phyloP scores from a whole-genome alignment of 2,329 filamentous ascomycete species.

The Arthrobotrys sphaeroides region DNA sequence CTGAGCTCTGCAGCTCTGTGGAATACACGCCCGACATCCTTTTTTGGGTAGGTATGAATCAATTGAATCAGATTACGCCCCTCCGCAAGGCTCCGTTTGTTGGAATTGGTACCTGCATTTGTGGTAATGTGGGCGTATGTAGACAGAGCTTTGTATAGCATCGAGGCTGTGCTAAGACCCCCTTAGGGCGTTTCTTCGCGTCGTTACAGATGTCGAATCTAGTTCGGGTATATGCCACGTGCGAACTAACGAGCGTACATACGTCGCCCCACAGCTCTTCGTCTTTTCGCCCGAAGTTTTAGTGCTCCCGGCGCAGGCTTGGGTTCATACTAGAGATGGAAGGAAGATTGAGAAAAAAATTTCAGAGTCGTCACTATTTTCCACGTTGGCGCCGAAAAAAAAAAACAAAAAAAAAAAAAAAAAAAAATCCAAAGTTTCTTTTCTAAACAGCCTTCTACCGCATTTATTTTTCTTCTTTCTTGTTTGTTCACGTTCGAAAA shows the following conservation, averaged over 20 bases:
- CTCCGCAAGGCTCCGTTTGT: background rate
- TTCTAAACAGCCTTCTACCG: background rate
- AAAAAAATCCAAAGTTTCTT: background rate
- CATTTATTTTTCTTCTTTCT: background rate
- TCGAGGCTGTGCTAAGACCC: constrained; percentile 28
- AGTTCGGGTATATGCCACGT: constrained; percentile 12
- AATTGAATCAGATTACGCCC: constrained; percentile 23
- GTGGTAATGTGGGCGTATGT: too few relatives aligned
- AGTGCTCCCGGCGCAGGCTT: background rate
- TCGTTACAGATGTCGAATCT: background rate
- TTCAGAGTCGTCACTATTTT: too few relatives aligned
- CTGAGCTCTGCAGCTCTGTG: too few relatives aligned
- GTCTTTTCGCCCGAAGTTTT: background rate
- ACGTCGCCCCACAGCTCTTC: background rate
- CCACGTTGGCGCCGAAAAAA: background rate
- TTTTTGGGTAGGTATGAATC: background rate
- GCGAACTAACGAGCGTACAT: too few relatives aligned
- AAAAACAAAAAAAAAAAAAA: background rate
- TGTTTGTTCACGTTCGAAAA: too few relatives aligned
- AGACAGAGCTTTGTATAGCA: constrained; percentile 13
- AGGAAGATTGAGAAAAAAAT: background rate
- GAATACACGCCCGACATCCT: background rate
- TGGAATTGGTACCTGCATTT: constrained; percentile 14
- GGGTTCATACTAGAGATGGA: background rate
- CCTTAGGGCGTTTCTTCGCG: background rate